phyloP scores from a whole-genome alignment of 2,329 filamentous ascomycete species.

The Pestalotiopsis sp. region DNA sequence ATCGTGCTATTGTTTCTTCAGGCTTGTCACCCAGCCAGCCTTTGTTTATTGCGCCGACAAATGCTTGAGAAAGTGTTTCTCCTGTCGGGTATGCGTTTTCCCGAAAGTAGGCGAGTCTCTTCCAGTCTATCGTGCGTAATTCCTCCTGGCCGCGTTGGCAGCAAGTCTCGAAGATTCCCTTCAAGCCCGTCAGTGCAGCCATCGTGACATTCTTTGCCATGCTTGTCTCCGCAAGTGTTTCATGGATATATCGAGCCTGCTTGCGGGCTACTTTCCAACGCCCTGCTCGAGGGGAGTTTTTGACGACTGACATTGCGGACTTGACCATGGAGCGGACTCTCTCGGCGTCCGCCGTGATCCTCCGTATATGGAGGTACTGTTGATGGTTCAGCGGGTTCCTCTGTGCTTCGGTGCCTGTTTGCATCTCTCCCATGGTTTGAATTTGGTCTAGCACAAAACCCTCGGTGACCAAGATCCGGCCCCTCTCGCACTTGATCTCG shows the following conservation, averaged over 20 bases:
- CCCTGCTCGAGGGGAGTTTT: too few relatives aligned
- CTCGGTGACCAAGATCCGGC: not conserved
- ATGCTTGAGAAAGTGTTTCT: not conserved
- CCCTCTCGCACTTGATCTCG: not conserved
- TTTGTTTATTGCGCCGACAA: not conserved
- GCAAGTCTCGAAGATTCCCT: not conserved
- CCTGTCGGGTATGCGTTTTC: not conserved
- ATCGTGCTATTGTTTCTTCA: not conserved
- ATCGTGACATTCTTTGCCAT: not conserved
- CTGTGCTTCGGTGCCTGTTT: not conserved
- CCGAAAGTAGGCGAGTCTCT: not conserved
- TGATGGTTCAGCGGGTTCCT: not conserved
- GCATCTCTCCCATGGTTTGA: not conserved
- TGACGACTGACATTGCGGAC: too few relatives aligned
- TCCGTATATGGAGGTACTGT: too few relatives aligned
- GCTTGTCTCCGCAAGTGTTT: not conserved
- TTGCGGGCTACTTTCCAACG: not conserved
- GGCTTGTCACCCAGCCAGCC: not conserved
- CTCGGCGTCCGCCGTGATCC: too few relatives aligned
- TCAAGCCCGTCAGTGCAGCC: not conserved
- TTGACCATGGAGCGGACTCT: too few relatives aligned
- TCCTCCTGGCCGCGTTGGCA: not conserved
- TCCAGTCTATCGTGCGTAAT: not conserved
- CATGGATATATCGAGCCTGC: not conserved
- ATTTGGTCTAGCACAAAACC: not conserved